Conservation (phyloP, 192 early-diverging fungal genomes). For the Backusella australiensis region DNA sequence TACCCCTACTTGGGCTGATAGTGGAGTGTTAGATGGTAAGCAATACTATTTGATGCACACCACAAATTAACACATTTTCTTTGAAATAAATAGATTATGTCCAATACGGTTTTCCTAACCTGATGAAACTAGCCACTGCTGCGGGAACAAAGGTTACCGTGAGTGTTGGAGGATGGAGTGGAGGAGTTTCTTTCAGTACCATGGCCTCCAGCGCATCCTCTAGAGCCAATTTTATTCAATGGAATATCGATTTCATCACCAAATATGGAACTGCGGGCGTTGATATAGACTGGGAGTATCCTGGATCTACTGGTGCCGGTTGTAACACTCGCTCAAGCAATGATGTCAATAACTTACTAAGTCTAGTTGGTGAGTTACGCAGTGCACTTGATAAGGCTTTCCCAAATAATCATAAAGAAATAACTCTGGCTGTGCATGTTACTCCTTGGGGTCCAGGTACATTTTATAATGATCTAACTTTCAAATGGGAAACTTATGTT, state of each 20-base stretch:
- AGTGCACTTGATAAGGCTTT: constrained; percentile 41
- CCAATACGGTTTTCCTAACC: constrained; percentile 36
- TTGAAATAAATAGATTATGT: constrained; percentile 15
- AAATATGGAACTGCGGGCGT: constrained; percentile 63
- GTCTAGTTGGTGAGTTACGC: constrained; percentile 58
- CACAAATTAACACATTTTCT: neutral
- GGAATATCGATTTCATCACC: constrained; percentile 47
- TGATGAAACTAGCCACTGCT: constrained; percentile 42
- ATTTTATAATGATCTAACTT: neutral
- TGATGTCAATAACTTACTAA: constrained; percentile 63
- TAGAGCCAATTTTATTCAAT: constrained; percentile 45
- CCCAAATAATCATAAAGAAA: constrained; percentile 40
- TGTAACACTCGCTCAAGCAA: constrained; percentile 55
- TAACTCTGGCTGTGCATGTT: constrained; percentile 64
- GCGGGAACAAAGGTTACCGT: constrained; percentile 52
- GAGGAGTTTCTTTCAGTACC: constrained; percentile 56
- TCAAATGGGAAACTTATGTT: neutral
- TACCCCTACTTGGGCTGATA: constrained; percentile 30
- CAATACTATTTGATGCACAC: neutral
- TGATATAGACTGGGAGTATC: constrained; percentile 73
- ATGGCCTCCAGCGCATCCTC: constrained; percentile 36
- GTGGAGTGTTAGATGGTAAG: constrained; percentile 13
- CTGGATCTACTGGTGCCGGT: constrained; percentile 54
- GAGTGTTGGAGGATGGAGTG: constrained; percentile 72
- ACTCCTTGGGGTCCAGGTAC: constrained; percentile 51